phyloP scores from a whole-genome alignment of 2,329 filamentous ascomycete genomes.

The Diplocarpon rosae region DNA sequence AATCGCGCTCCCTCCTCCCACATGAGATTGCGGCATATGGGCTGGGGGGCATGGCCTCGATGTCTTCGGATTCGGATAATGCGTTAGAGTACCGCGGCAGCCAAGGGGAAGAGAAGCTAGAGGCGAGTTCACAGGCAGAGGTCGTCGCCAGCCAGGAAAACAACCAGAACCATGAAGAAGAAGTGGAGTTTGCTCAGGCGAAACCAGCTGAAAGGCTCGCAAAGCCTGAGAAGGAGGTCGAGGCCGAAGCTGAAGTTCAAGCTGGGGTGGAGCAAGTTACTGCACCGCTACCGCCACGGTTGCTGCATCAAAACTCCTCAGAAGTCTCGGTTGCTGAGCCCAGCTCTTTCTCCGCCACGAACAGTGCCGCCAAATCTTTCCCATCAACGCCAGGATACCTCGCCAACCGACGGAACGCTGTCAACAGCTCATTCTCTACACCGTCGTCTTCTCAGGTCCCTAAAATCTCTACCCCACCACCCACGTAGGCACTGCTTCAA shows the following conservation, averaged over 20 bases:
- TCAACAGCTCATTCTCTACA: constrained; percentile 40
- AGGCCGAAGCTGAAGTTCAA: not conserved
- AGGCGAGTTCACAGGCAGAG: constrained; percentile 10
- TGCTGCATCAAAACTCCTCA: constrained; percentile 8
- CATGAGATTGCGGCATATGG: constrained; percentile 60
- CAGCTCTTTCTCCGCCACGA: constrained; percentile 11
- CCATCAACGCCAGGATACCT: constrained; percentile 27
- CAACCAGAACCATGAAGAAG: constrained; percentile 5
- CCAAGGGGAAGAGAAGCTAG: constrained; percentile 13
- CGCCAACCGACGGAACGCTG: constrained; percentile 43
- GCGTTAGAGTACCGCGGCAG: constrained; percentile 16
- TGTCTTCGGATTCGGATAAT: constrained; percentile 24
- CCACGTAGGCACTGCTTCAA: constrained; percentile 30
- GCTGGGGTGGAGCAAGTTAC: not conserved
- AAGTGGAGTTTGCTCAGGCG: constrained; percentile 5
- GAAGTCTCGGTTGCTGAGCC: constrained; percentile 3
- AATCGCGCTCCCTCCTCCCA: constrained; percentile 70
- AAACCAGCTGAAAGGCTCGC: not conserved
- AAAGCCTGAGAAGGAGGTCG: constrained; percentile 3
- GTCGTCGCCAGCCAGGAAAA: constrained; percentile 8
- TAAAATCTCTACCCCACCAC: constrained; percentile 31
- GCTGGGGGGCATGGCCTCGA: constrained; percentile 31
- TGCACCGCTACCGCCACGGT: constrained; percentile 2
- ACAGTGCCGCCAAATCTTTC: constrained; percentile 21
- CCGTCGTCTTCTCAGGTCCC: constrained; percentile 31